Conservation (phyloP, 2,329 filamentous ascomycete genomes). For the Macrophomina pseudophaseolina region DNA sequence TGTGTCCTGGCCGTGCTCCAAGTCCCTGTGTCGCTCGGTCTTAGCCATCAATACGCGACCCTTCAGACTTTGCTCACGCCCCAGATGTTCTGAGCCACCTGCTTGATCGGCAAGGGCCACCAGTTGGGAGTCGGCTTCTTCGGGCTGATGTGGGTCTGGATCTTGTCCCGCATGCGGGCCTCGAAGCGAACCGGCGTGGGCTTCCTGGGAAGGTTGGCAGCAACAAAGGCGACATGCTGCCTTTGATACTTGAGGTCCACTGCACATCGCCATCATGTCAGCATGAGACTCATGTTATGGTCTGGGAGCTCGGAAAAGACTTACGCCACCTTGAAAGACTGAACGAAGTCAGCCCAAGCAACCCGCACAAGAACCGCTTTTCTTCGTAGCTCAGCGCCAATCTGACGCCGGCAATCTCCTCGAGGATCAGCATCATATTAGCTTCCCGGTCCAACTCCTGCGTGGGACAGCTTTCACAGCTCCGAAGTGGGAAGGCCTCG, state of each 20-base stretch:
- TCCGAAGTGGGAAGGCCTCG: no score
- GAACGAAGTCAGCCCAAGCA: neutral
- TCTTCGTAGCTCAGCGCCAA: no score
- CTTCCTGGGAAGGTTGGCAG: neutral
- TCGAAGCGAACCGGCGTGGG: neutral
- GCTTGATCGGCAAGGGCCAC: neutral
- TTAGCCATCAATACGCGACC: neutral
- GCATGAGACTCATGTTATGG: neutral
- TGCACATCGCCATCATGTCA: neutral
- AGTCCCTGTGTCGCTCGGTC: neutral
- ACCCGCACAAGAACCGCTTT: neutral
- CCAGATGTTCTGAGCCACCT: slow-evolving; percentile 1
- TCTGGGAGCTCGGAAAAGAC: neutral
- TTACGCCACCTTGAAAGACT: neutral
- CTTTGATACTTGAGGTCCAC: neutral
- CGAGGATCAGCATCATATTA: no score
- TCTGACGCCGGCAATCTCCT: no score
- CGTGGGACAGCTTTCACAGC: no score
- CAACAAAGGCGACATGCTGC: neutral
- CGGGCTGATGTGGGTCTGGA: no score
- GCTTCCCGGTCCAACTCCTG: no score
- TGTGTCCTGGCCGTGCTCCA: neutral
- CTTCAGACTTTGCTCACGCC: neutral
- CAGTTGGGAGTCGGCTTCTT: neutral
- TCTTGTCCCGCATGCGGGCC: neutral